Evolutionary conservation across 495 filamentous ascomycete species (phyloP), one percentile per base, ranked within the genome.

Genomic region (Neurospora sp.): DNA sequence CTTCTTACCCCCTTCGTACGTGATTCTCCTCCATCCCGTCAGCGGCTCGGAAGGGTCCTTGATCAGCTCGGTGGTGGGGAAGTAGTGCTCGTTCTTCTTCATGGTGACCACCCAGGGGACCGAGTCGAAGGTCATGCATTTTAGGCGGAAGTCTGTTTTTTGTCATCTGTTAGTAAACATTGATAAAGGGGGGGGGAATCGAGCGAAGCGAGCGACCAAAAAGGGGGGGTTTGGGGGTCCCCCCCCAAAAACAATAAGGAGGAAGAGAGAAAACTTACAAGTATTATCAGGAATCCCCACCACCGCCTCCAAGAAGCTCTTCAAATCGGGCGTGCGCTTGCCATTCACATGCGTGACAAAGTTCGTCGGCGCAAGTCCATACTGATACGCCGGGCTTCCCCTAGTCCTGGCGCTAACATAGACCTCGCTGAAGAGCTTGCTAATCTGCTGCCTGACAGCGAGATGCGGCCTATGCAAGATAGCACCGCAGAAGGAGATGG

Each of bases 81-180:
- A 97, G 80, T 99, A 99, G 82, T 99, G 96, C 81, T 99, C 96
- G 80, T 97, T 96, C 89, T 99, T 99, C 90, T 99, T 99, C 90
- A 99, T 98, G 37, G 95, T 98, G 23, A 96, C 92, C 35, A 98
- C 93, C 92, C 94, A 99, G 16, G 94, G 95, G 18, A 98, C 94
- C 75, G 96, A 96, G 80, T 99, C 96, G 78, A 98, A 99, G 41
- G 96, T 98, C 79, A 97, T 92, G 11, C 94, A 93, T 74, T 92
- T 91, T 16, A 99, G 86, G 31, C 96, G 89, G 90, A 99, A 98
- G 84, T 99, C 88, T 90, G 72, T 35, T 46, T 20, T 14, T 11
- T 1, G 1, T 39, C 31, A 12, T 10, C 10, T 4, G 39, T 39
- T 12, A 39, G 39, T 12, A 39, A 39, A 12, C 9, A 12, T 31